Percentiles rank a stretch among this genome's conserved stretches.
phyloP scores from a whole-genome alignment of 1,284 basidiomycete species.

The Ceratobasidium sp. region DNA sequence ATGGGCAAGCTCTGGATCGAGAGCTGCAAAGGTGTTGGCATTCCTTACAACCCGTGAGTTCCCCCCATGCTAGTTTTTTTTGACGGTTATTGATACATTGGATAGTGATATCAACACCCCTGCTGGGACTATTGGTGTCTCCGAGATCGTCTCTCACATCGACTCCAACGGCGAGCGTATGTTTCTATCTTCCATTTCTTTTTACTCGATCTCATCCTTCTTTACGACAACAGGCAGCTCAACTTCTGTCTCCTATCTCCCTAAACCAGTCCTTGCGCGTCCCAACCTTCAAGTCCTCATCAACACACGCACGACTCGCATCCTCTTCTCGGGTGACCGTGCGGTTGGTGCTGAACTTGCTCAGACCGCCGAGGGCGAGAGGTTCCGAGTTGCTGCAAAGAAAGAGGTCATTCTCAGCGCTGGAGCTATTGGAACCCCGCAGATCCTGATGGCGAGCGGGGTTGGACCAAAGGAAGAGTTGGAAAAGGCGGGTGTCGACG shows the following conservation, averaged over 20 bases:
- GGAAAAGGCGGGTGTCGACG: conserved; percentile 30
- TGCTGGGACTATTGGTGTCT: conserved; percentile 47
- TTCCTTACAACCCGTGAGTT: conserved; percentile 46
- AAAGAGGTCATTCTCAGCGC: conserved; percentile 49
- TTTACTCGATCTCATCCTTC: neutral
- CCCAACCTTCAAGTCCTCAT: conserved; percentile 55
- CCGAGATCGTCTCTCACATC: conserved; percentile 46
- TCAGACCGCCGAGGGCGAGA: conserved; percentile 39
- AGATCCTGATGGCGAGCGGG: conserved; percentile 42
- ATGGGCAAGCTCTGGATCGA: conserved; percentile 41
- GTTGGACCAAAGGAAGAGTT: conserved; percentile 41
- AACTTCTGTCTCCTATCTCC: conserved; percentile 54
- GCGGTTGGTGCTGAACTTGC: conserved; percentile 51
- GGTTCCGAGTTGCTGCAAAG: conserved; percentile 49
- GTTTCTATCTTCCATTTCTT: conserved; percentile 10
- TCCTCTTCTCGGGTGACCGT: conserved; percentile 41
- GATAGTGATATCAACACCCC: conserved; percentile 50
- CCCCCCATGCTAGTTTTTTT: neutral
- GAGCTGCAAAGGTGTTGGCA: conserved; percentile 44
- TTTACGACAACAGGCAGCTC: conserved; percentile 46
- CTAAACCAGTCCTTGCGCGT: conserved; percentile 48
- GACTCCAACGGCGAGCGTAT: conserved; percentile 51
- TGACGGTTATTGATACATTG: too few relatives aligned
- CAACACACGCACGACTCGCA: conserved; percentile 46
- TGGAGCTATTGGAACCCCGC: conserved; percentile 43